phyloP scores from a whole-genome alignment of 177 flowering plant species.

The Tripterygium wilfordii region DNA sequence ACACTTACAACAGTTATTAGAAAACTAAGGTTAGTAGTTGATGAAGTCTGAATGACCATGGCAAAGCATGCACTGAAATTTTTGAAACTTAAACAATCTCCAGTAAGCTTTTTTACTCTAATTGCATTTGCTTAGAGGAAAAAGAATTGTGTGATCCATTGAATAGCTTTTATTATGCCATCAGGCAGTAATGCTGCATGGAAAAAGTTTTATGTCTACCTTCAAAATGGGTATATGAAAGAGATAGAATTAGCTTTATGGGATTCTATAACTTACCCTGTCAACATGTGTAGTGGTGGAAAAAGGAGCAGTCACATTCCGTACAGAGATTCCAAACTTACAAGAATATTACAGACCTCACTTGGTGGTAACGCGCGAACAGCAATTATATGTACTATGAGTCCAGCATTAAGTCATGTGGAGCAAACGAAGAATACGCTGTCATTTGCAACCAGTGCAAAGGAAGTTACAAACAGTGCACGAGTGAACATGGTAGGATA shows the following conservation, averaged over 20 bases:
- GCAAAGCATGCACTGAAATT: background rate
- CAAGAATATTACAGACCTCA: constrained; percentile 77
- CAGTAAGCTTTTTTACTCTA: too few relatives aligned
- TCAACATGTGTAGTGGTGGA: constrained; percentile 39
- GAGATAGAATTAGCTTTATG: too few relatives aligned
- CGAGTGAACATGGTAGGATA: constrained; percentile 72
- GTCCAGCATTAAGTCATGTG: constrained; percentile 80
- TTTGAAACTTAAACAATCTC: background rate
- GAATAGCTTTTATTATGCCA: too few relatives aligned
- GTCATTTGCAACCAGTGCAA: constrained; percentile 76
- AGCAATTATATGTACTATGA: constrained; percentile 84
- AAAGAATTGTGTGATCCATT: too few relatives aligned
- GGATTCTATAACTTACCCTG: background rate
- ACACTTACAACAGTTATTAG: constrained; percentile 73
- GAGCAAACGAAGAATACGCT: constrained; percentile 86
- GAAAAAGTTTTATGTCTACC: too few relatives aligned
- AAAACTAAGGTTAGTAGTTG: constrained; percentile 54
- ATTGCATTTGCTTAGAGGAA: too few relatives aligned
- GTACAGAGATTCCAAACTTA: constrained; percentile 77
- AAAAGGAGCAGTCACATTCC: constrained; percentile 58
- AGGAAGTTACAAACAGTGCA: constrained; percentile 79
- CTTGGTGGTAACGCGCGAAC: constrained; percentile 92
- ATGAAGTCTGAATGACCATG: background rate
- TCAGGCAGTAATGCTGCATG: too few relatives aligned
- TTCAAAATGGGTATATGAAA: too few relatives aligned